Conservation (phyloP, 75 land plant genomes). For the Pinus taeda region DNA sequence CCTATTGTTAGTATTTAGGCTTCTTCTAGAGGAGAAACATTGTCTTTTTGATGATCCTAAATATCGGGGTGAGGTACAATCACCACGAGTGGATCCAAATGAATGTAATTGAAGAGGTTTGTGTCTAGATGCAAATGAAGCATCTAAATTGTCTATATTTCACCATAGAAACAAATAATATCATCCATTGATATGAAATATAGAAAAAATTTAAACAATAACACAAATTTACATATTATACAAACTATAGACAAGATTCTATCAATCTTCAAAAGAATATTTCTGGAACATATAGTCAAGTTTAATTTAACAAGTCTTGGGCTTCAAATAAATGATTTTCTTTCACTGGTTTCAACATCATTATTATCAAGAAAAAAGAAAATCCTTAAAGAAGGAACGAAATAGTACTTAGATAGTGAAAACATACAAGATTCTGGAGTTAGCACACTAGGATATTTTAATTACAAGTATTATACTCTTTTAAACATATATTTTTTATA, state of each 20-base stretch:
- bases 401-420: neutral
- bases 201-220: neutral
- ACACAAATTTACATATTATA: neutral
- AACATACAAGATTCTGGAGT: too few relatives aligned
- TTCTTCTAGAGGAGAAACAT: conserved; percentile 19
- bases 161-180: neutral
- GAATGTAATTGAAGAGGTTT: conserved; percentile 4
- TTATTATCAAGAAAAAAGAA: too few relatives aligned
- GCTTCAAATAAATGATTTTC: neutral
- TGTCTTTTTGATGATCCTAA: conserved; percentile 15
- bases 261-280: neutral
- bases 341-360: neutral
- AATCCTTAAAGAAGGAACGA: neutral
- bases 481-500: too few relatives aligned
- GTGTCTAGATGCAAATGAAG: conserved; percentile 1
- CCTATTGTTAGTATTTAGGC: conserved; percentile 13
- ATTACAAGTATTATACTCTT: too few relatives aligned
- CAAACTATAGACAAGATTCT: neutral
- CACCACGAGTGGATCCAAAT: conserved; percentile 14
- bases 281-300: neutral
- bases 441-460: too few relatives aligned
- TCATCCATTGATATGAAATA: neutral
- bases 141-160: neutral
- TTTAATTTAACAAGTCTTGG: neutral
- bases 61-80: conserved; percentile 25